Base-by-base conservation (phyloP, 441 rosid species). In the Geranium incanum region DNA sequence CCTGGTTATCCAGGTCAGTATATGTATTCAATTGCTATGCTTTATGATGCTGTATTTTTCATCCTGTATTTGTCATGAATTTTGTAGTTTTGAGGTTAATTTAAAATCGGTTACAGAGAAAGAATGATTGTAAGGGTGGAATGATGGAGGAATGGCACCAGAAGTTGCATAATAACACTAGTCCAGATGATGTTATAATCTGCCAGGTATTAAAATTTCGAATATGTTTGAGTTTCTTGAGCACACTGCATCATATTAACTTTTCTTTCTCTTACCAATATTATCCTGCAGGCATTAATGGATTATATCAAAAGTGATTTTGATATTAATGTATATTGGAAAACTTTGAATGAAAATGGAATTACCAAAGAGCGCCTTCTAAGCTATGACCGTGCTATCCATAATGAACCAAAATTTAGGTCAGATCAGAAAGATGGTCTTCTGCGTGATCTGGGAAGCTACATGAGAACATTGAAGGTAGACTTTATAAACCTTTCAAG, bases 111-210 rank as follows among this genome's bases (percentile, higher is more conserved):
- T 80, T 83, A 74, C 83, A 95, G 99, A 91, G 99, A 76, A 85
- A 92, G n/a, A 95, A 92, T 86, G 80, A 87, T 45, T 95, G 99
- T 86, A 91, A 90, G 84, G 99, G 99, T 79, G 98, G 89, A 80
- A 89, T 95, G 84, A 95, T 95, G 98, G 99, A 95, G 86, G 97
- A 95, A 81, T 95, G 99, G 99, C 99, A 95, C 86, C 99, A 95
- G 83, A 95, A 95, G 81, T 85, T 95, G 76, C 99, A 95, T 76
- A 95, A 95, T 78, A 92, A 95, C 84, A 95, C 99, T 55, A 95
- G 99, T 84, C 99, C 99, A 37, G 99, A 95, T 81, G 99, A 95
- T 84, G 89, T 95, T 75, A 68, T 92, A 78, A 95, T 95, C 78
- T 95, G 98, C 83, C 96, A 95, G 99, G 99, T 95, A 81, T 71